phyloP scores from a whole-genome alignment of 1,139 yeast genomes.

The Nakaseomyces delphensis region DNA sequence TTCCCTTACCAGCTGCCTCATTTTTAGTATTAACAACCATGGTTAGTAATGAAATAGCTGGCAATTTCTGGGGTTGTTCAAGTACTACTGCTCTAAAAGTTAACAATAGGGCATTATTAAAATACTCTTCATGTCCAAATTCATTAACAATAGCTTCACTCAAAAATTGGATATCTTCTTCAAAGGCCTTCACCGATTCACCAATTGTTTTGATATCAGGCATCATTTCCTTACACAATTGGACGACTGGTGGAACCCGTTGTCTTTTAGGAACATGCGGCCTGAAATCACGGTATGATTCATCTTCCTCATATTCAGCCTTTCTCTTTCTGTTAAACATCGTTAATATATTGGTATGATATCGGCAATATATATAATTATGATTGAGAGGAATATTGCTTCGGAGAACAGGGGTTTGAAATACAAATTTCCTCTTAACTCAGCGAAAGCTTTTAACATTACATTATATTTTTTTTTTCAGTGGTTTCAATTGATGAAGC shows the following conservation, averaged over 20 bases:
- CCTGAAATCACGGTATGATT: slow-evolving; percentile 28
- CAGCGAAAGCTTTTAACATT: background rate
- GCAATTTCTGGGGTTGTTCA: slow-evolving; percentile 88
- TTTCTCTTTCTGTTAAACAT: slow-evolving; percentile 30
- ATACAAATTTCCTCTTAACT: background rate
- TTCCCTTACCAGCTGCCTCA: slow-evolving; percentile 58
- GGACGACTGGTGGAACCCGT: slow-evolving; percentile 35
- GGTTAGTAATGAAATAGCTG: slow-evolving; percentile 60
- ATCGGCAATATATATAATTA: too few relatives aligned
- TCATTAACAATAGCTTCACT: slow-evolving; percentile 61
- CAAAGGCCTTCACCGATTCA: slow-evolving; percentile 50
- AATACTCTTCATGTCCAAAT: slow-evolving; percentile 56
- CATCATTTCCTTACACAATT: slow-evolving; percentile 35
- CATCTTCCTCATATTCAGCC: slow-evolving; percentile 30
- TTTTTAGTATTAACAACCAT: slow-evolving; percentile 60
- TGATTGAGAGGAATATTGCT: too few relatives aligned
- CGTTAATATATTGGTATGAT: background rate
- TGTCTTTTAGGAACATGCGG: slow-evolving; percentile 31
- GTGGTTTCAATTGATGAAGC: too few relatives aligned
- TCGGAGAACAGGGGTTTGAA: too few relatives aligned
- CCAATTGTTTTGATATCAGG: slow-evolving; percentile 58
- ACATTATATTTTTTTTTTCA: background rate
- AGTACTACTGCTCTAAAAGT: slow-evolving; percentile 61
- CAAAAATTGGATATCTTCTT: slow-evolving; percentile 59
- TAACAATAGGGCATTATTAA: slow-evolving; percentile 50